These are phyloP conservation scores for Lichina pygmaea DNA, from an alignment of 495 filamentous ascomycete species.

Conservation along the genomic window DNA sequence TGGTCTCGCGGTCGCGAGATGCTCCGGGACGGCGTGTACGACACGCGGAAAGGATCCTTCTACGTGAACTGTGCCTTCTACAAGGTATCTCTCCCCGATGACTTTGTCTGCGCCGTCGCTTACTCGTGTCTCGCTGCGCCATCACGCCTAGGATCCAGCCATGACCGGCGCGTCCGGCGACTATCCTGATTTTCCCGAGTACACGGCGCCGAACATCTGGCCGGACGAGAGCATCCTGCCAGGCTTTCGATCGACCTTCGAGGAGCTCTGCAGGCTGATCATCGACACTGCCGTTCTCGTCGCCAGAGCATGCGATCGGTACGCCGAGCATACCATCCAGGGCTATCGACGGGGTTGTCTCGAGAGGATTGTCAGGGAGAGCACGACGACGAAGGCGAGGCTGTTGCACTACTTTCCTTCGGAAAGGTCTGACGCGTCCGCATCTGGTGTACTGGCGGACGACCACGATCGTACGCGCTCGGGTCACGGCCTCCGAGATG, in stretches of 20 bases:
- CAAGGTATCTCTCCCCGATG: constrained; percentile 14
- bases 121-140: not conserved
- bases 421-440: no score
- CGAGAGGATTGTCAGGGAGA: constrained; percentile 61
- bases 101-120: not conserved
- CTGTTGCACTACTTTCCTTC: constrained; percentile 78
- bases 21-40: constrained; percentile 50
- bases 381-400: constrained; percentile 72
- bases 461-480: constrained; percentile 6
- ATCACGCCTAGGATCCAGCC: constrained; percentile 5
- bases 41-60: constrained; percentile 85
- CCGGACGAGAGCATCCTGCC: constrained; percentile 37
- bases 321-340: constrained; percentile 47
- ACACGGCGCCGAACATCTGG: constrained; percentile 65
- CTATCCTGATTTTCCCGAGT: constrained; percentile 26
- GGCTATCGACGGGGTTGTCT: constrained; percentile 56
- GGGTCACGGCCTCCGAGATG: constrained; percentile 7
- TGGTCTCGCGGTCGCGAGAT: constrained; percentile 72
- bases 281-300: constrained; percentile 78
- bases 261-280: constrained; percentile 55
- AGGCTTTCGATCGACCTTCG: constrained; percentile 41
- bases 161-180: constrained; percentile 4
- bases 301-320: constrained; percentile 64
- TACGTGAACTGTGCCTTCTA: constrained; percentile 95
- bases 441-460: no score